Evolutionary conservation across 176 grass and related monocot species (phyloP).

Genomic region (Aegilops sharonensis): DNA sequence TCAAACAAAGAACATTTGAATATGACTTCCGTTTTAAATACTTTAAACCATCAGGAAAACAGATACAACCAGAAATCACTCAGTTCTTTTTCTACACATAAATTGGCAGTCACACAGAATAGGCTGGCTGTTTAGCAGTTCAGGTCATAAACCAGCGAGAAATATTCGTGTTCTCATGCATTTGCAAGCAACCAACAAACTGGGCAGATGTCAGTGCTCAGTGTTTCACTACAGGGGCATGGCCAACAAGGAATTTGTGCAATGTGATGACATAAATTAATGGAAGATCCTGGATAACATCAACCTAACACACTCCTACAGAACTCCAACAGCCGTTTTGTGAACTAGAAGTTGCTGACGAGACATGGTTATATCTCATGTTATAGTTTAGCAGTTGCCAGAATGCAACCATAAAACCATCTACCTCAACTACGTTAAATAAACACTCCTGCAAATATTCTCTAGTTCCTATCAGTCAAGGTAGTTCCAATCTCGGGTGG

Average conservation of each 20-base stretch:
- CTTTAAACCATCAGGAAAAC: slow-evolving; percentile 16
- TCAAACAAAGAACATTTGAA: not conserved
- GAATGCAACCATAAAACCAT: slow-evolving; percentile 17
- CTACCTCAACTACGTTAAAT: not conserved
- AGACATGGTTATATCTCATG: not conserved
- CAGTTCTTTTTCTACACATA: not conserved
- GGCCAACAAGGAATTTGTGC: not conserved
- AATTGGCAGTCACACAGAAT: not conserved
- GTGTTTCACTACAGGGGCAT: not conserved
- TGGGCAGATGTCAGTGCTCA: not conserved
- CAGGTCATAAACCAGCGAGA: not conserved
- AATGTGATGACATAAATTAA: not conserved
- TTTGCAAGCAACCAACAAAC: not conserved
- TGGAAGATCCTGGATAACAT: slow-evolving; percentile 19
- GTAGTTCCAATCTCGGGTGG: not conserved
- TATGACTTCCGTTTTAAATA: not conserved
- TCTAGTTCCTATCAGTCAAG: slow-evolving; percentile 15
- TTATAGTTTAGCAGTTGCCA: not conserved
- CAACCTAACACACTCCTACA: not conserved
- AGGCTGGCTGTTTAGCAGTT: not conserved
- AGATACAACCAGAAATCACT: not conserved
- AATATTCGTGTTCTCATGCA: not conserved
- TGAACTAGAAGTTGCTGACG: not conserved
- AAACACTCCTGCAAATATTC: not conserved
- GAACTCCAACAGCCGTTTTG: not conserved